These are phyloP conservation scores for Lactarius hengduanensis DNA, from an alignment of 768 basidiomycete species.

Conservation along the genomic window DNA sequence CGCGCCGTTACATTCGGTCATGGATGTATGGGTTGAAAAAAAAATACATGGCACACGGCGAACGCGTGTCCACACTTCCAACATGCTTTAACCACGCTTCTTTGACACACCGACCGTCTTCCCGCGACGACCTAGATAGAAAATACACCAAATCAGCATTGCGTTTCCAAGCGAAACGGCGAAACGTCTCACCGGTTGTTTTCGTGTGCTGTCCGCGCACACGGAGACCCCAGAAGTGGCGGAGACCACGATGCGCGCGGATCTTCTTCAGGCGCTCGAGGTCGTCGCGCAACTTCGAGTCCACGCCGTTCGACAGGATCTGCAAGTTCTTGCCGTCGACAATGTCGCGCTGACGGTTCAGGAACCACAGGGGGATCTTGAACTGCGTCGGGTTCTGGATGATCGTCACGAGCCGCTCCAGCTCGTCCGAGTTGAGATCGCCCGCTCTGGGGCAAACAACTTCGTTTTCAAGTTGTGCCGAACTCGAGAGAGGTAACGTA, in stretches of 20 bases:
- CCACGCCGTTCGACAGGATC: constrained; percentile 93
- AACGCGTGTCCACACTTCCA: constrained; percentile 6
- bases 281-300: constrained; percentile 98
- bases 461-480: no score
- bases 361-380: constrained; percentile 99
- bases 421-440: constrained; percentile 98
- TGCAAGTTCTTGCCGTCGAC: constrained; percentile 96
- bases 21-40: background rate
- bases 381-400: constrained; percentile 99
- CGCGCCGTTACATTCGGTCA: no score
- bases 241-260: constrained; percentile 89
- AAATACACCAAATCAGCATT: background rate
- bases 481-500: constrained; percentile 40
- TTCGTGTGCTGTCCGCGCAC: constrained; percentile 99
- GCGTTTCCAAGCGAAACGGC: background rate
- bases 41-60: constrained; percentile 3
- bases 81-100: constrained; percentile 59
- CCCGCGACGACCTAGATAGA: constrained; percentile 75
- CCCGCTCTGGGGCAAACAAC: constrained; percentile 65
- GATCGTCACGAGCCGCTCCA: constrained; percentile 98
- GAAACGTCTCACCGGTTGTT: constrained; percentile 72
- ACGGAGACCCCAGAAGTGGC: constrained; percentile 92
- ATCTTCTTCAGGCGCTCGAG: constrained; percentile 99
- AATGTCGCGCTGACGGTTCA: constrained; percentile 99
- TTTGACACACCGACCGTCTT: constrained; percentile 97